phyloP scores from a whole-genome alignment of 257 asterid genomes.

The Primulina tabacum region DNA sequence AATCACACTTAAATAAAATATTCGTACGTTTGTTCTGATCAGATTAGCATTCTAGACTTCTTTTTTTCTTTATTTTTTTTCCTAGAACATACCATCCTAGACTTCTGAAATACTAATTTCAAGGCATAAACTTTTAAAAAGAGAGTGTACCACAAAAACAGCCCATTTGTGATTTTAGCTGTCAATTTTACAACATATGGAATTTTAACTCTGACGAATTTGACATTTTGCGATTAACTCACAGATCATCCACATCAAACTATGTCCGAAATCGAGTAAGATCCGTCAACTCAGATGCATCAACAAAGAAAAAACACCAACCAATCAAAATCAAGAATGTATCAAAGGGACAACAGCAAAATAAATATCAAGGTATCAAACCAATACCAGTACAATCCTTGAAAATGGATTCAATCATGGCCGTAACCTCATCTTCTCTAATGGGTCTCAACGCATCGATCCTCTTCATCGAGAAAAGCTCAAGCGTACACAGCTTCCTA shows the following conservation, averaged over 20 bases:
- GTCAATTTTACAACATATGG: too few species aligned
- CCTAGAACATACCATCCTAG: too few species aligned
- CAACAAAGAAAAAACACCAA: background rate
- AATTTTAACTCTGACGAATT: background rate
- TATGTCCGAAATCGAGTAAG: background rate
- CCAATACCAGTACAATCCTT: conserved; percentile 46
- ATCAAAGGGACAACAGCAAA: too few species aligned
- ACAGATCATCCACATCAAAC: background rate
- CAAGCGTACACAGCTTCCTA: conserved; percentile 74
- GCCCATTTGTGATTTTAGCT: background rate
- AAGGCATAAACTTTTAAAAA: background rate
- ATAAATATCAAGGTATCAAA: background rate
- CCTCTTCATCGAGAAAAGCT: conserved; percentile 68
- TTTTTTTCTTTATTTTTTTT: too few species aligned
- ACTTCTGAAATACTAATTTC: background rate
- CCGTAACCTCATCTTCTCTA: conserved; percentile 77
- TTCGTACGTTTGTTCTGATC: too few species aligned
- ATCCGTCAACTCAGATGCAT: background rate
- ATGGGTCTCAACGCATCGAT: conserved; percentile 73
- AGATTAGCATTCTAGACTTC: too few species aligned
- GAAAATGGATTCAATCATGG: conserved; percentile 70
- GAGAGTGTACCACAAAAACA: background rate
- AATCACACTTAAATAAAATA: too few species aligned
- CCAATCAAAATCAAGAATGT: too few species aligned
- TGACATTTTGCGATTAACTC: background rate